phyloP scores from a whole-genome alignment of 176 grass and related monocot genomes.

The Oropetium thomaeum region DNA sequence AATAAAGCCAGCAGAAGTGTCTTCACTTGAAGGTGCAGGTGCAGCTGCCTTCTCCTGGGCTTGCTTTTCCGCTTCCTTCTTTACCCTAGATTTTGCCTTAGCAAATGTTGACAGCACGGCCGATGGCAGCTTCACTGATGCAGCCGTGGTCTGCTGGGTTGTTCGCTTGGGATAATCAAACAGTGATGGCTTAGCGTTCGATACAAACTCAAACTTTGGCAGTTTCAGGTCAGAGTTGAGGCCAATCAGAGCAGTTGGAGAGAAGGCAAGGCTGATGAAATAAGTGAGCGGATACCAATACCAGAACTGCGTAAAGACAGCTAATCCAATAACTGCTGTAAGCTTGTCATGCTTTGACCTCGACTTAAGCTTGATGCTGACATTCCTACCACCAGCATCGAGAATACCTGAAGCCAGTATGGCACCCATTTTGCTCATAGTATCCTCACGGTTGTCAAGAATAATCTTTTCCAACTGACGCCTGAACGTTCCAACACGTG shows the following conservation, averaged over 20 bases:
- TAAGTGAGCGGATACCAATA: conserved; percentile 89
- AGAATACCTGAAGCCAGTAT: conserved; percentile 87
- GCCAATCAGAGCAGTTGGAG: conserved; percentile 70
- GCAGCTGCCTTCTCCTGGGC: background rate
- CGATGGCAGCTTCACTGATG: conserved; percentile 52
- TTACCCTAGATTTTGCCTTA: conserved; percentile 71
- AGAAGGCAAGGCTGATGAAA: conserved; percentile 85
- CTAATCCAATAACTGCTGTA: conserved; percentile 73
- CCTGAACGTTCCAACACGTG: conserved; percentile 71
- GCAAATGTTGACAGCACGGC: conserved; percentile 75
- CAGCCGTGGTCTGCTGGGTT: conserved; percentile 47
- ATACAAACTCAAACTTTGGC: conserved; percentile 86
- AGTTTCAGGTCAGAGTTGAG: conserved; percentile 87
- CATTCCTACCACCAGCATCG: conserved; percentile 77
- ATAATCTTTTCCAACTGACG: conserved; percentile 78
- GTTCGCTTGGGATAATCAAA: conserved; percentile 74
- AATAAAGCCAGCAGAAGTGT: conserved; percentile 22
- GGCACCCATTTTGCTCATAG: conserved; percentile 93
- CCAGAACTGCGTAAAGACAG: conserved; percentile 91
- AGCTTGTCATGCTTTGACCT: conserved; percentile 76
- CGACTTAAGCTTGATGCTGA: conserved; percentile 71
- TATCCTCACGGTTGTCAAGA: conserved; percentile 80
- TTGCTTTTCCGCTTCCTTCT: conserved; percentile 60
- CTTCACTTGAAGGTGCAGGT: conserved; percentile 26
- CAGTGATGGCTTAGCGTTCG: conserved; percentile 57